phyloP scores from a whole-genome alignment of 2,329 filamentous ascomycete genomes.

The Botrytis aclada region DNA sequence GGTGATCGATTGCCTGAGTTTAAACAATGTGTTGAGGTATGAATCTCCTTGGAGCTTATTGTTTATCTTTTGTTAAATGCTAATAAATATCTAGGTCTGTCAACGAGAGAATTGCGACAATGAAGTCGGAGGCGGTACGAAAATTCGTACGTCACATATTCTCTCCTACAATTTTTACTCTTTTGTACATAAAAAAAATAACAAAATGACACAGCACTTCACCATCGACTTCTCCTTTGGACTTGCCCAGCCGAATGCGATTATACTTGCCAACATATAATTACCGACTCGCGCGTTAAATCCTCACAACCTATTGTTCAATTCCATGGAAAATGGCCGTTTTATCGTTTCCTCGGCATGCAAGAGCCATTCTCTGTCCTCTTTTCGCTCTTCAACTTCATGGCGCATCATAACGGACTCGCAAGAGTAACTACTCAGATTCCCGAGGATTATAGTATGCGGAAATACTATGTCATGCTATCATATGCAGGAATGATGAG shows the following conservation, averaged over 20 bases:
- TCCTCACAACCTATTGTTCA: constrained; percentile 71
- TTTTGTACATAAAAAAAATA: constrained; percentile 20
- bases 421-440: constrained; percentile 65
- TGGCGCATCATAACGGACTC: constrained; percentile 79
- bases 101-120: constrained; percentile 72
- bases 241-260: constrained; percentile 92
- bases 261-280: constrained; percentile 93
- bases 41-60: not conserved
- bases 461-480: constrained; percentile 76
- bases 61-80: constrained; percentile 19
- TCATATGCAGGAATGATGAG: constrained; percentile 77
- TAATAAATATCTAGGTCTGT: constrained; percentile 61
- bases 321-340: constrained; percentile 99
- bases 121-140: constrained; percentile 50
- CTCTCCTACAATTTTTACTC: not conserved
- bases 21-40: constrained; percentile 76
- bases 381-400: constrained; percentile 89
- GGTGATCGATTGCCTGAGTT: constrained; percentile 90
- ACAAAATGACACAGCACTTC: constrained; percentile 57
- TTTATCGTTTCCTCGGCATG: constrained; percentile 83
- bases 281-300: constrained; percentile 69
- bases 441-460: constrained; percentile 69
- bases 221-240: constrained; percentile 87
- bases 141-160: constrained; percentile 32
- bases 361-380: constrained; percentile 93